phyloP scores from a whole-genome alignment of 176 grass and related monocot genomes.

The Saccharum spontaneum region DNA sequence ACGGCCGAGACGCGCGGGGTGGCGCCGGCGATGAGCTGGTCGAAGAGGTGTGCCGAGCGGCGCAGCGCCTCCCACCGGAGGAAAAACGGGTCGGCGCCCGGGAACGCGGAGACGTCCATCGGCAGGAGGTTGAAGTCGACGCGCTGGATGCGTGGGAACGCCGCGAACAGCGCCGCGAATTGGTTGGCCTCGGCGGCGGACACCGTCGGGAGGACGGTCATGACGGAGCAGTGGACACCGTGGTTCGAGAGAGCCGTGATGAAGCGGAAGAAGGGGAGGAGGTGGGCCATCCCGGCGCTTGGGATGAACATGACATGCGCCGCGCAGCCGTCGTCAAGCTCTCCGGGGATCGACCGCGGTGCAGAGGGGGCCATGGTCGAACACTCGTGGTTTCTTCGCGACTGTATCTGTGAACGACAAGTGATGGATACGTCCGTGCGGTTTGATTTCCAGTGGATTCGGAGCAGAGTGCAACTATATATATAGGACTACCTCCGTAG shows the following conservation, averaged over 20 bases:
- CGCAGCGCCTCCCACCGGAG: slow-evolving; percentile 48
- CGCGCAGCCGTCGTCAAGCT: not conserved
- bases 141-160: slow-evolving; percentile 44
- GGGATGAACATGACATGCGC: slow-evolving; percentile 55
- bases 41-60: slow-evolving; percentile 44
- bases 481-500: too few species aligned
- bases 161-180: slow-evolving; percentile 33
- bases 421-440: too few species aligned
- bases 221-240: slow-evolving; percentile 49
- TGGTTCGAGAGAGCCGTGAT: slow-evolving; percentile 34
- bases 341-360: not conserved
- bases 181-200: slow-evolving; percentile 46
- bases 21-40: slow-evolving; percentile 1
- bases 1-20: slow-evolving; percentile 29
- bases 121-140: slow-evolving; percentile 49
- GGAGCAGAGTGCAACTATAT: too few species aligned
- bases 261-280: slow-evolving; percentile 57
- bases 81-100: slow-evolving; percentile 49
- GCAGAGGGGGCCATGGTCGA: not conserved
- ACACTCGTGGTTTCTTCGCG: not conserved
- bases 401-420: too few species aligned
- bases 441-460: too few species aligned
- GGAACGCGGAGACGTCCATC: slow-evolving; percentile 11
- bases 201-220: slow-evolving; percentile 49
- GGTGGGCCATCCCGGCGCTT: slow-evolving; percentile 74